Evolutionary conservation across 2,329 filamentous ascomycete genomes (phyloP).

Genomic region (Lasiodiplodia gonubiensis): DNA sequence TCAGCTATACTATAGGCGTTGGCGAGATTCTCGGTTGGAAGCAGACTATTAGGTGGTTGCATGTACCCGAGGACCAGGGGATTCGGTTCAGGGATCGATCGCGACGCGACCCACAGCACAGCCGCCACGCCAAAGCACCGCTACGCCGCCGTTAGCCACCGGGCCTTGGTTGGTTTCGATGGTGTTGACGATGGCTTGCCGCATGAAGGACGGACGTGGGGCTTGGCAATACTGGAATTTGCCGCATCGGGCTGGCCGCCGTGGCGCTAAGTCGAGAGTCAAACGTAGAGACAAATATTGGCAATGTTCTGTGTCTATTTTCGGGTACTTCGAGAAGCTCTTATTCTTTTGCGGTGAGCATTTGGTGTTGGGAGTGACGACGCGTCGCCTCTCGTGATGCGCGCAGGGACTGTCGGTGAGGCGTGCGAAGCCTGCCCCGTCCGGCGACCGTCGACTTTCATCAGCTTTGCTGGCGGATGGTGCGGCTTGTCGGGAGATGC

Average conservation of each 20-base stretch:
- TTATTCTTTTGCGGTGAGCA: neutral
- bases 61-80: neutral
- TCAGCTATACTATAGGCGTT: constrained; percentile 13
- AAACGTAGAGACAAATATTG: constrained; percentile 27
- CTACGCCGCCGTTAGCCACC: neutral
- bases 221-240: constrained; percentile 25
- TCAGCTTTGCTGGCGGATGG: neutral
- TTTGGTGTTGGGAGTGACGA: neutral
- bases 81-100: no score
- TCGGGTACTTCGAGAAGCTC: neutral
- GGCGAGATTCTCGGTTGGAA: constrained; percentile 1
- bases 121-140: neutral
- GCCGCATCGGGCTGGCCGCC: constrained; percentile 13
- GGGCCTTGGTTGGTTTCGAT: neutral
- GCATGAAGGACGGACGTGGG: neutral
- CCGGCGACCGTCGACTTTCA: neutral
- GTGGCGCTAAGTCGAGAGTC: constrained; percentile 25
- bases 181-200: constrained; percentile 10
- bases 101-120: no score
- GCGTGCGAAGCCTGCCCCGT: no score
- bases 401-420: constrained; percentile 10
- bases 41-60: neutral
- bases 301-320: constrained; percentile 18
- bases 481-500: neutral
- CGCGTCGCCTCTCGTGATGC: constrained; percentile 4